Evolutionary conservation across 2,329 filamentous ascomycete species (phyloP), one percentile per base, ranked within the genome.

Genomic region (Pseudocercospora fuligena): DNA sequence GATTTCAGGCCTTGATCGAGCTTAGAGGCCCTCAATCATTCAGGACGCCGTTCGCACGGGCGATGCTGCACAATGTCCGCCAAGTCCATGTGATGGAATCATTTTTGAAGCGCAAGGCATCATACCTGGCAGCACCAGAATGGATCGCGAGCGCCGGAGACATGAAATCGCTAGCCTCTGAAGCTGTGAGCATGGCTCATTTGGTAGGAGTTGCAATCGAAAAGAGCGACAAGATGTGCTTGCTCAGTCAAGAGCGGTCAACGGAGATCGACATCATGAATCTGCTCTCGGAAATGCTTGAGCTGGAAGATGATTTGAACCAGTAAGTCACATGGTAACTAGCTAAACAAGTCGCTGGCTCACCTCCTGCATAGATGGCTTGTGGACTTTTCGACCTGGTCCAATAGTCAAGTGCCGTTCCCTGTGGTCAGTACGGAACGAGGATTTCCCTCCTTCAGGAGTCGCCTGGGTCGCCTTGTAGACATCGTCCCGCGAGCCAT

Each of bases 81-180:
- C 25, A 27, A 25, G 59, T 61, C 21, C 23, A 27, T 9, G 40
- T 61, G n/a, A 47, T 47, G 40, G 23, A 43, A 21, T 29, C 21
- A 11, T 61, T 61, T 25, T 33, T 61, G 40, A 51, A 51, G n/a
- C 19, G 59, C 8, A 61, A 61, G 12, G 43, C 21, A 12, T 49
- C 40, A 9, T 60, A 29, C 23, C 43, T 61, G 7, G 19, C 59
- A 5, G 25, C 40, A 19, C 40, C 59, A n/a, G 23, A 61, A 27
- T 61, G 59, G 59, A 61, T 51, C 27, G 23, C 23, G 8, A 29
- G 14, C 21, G 23, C 23, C n/a, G 14, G 21, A 8, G 21, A n/a
- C 7, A 61, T n/a, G 4, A 11, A 49, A 25, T 23, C 27, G 16
- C 59, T 33, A 8, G 59, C 40, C 23, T 27, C 47, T 7, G 21